Evolutionary conservation across 176 grass and related monocot genomes (phyloP), one percentile per base, ranked within the genome.

Genomic region (Dactylis glomerata): DNA sequence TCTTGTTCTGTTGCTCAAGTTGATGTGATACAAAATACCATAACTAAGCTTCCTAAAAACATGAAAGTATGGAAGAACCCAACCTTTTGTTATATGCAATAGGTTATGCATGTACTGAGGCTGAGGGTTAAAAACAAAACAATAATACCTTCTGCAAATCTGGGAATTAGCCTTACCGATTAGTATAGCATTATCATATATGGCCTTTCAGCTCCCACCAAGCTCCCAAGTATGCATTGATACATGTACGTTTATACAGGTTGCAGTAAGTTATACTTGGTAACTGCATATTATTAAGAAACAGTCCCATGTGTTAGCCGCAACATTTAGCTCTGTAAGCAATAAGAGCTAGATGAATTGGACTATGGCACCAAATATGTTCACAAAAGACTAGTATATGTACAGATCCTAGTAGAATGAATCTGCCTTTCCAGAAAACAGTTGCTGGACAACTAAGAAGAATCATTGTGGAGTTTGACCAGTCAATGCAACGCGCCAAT

Each of bases 381-480:
- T 40, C 24, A 22, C 19, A 70, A 77, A 86, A 78, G 26, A 71
- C 47, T 50, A 68, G 17, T 81, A 55, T 76, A 72, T 22, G 4
- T 17, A 72, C n/a, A 64, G 74, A 78, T 78, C 10, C 38, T 77
- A 82, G 28, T 86, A 77, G 66, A 82, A 77, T 19, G 44, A 65
- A 72, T 24, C 16, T 11, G 33, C 15, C 62, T 26, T 71, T 54
- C 63, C 78, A 82, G 63, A 32, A 70, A 77, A 82, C 41, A 82
- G 46, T 47, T 89, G 51, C 41, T 77, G 52, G 28, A 76, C 71
- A 82, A 70, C 71, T 41, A 19, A 55, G 57, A 84, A 83, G 22
- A 91, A 87, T 81, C 50, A 84, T 84, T 42, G 27, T 1, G 9
- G 6, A 68, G 56, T 86, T 88, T 92, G 90, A 92, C 90, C 77